A percentile compares a stretch with the other conserved stretches of the same genome.
phyloP scores from a whole-genome alignment of 352 stramenopile species.

The Globisporangium irregulare region DNA sequence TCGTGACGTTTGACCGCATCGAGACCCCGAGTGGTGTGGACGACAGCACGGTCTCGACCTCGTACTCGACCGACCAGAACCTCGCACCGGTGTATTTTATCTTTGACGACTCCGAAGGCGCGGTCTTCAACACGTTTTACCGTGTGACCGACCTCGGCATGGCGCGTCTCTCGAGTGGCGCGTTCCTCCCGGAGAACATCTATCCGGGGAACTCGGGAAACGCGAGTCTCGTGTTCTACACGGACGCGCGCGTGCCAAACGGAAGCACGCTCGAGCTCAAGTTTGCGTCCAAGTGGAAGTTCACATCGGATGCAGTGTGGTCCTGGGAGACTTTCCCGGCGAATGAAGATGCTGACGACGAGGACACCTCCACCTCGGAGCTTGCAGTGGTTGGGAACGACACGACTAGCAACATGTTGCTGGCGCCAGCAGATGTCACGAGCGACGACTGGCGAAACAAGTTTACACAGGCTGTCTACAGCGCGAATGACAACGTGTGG shows the following conservation, averaged over 20 bases:
- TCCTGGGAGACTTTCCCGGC: conserved; percentile 38
- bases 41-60: conserved; percentile 26
- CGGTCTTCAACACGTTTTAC: conserved; percentile 69
- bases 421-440: not conserved
- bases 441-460: conserved; percentile 1
- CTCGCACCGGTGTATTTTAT: conserved; percentile 75
- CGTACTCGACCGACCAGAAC: conserved; percentile 53
- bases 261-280: conserved; percentile 49
- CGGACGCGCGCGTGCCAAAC: conserved; percentile 49
- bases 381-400: not conserved
- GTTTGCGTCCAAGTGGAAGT: conserved; percentile 67
- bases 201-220: conserved; percentile 81
- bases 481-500: conserved; percentile 31
- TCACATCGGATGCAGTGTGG: conserved; percentile 48
- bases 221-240: conserved; percentile 75
- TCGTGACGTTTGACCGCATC: conserved; percentile 63
- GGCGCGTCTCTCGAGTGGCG: conserved; percentile 58
- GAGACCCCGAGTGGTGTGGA: conserved; percentile 59
- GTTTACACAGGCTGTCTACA: conserved; percentile 14
- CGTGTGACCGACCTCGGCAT: conserved; percentile 41
- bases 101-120: conserved; percentile 62
- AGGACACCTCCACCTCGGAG: not conserved
- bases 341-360: conserved; percentile 9
- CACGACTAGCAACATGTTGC: not conserved
- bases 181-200: conserved; percentile 82